Evolutionary conservation across 2,329 filamentous ascomycete genomes (phyloP).

Genomic region (Thelonectria olida): DNA sequence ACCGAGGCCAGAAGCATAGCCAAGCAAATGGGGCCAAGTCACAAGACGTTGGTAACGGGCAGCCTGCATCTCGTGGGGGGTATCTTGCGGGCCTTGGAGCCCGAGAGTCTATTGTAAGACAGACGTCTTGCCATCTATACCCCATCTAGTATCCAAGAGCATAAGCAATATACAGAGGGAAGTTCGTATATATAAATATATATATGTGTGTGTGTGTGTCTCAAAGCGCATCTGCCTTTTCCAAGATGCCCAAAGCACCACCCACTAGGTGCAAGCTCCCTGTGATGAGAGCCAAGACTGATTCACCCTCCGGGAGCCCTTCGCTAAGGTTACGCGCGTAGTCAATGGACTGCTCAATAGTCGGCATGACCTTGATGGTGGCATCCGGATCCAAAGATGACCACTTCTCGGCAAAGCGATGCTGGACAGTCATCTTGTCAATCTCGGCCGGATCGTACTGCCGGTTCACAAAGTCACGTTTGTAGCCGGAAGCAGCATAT

Average conservation of each 20-base stretch:
- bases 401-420: constrained; percentile 63
- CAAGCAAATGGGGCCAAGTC: constrained; percentile 50
- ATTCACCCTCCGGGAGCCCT: constrained; percentile 42
- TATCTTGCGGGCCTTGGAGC: constrained; percentile 75
- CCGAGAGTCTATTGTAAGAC: constrained; percentile 47
- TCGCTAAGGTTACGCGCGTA: constrained; percentile 51
- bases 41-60: constrained; percentile 78
- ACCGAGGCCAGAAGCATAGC: constrained; percentile 58
- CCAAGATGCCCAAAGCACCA: constrained; percentile 59
- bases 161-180: background rate
- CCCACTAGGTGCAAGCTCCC: constrained; percentile 72
- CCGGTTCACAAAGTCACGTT: constrained; percentile 66
- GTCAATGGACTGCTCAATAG: constrained; percentile 65
- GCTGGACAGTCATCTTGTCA: constrained; percentile 61
- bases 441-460: constrained; percentile 62
- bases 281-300: constrained; percentile 63
- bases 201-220: no score
- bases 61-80: constrained; percentile 87
- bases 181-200: constrained; percentile 9
- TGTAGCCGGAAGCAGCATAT: constrained; percentile 60
- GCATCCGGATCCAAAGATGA: constrained; percentile 55
- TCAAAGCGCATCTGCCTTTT: constrained; percentile 56
- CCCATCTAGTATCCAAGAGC: background rate
- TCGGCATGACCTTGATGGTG: constrained; percentile 57
- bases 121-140: constrained; percentile 13